These are phyloP conservation scores for Dipodascus albidus DNA, from an alignment of 805 yeast genomes.

Conservation along the genomic window DNA sequence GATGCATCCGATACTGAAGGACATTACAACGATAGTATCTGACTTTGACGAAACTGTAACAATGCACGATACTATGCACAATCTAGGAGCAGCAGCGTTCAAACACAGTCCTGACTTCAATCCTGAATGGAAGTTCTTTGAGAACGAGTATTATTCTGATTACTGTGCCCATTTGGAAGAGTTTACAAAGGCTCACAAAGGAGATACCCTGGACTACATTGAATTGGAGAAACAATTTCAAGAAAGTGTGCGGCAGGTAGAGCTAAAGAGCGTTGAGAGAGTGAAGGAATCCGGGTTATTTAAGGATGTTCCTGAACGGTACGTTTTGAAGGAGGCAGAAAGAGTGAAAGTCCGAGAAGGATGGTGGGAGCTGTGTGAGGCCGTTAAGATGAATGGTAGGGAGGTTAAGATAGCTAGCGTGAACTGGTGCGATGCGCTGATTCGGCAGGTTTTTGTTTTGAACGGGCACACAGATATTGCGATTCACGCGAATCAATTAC, in stretches of 20 bases:
- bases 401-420: slow-evolving; percentile 42
- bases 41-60: slow-evolving; percentile 68
- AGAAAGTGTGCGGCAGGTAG: slow-evolving; percentile 33
- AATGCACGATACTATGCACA: slow-evolving; percentile 38
- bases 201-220: slow-evolving; percentile 24
- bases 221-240: slow-evolving; percentile 37
- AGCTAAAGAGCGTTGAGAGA: slow-evolving; percentile 36
- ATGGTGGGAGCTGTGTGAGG: slow-evolving; percentile 27
- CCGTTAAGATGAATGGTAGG: slow-evolving; percentile 15
- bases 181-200: slow-evolving; percentile 9
- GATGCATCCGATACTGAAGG: slow-evolving; percentile 2
- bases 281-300: slow-evolving; percentile 31
- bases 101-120: slow-evolving; percentile 26
- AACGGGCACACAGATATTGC: slow-evolving; percentile 15
- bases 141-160: slow-evolving; percentile 31
- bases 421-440: slow-evolving; percentile 48
- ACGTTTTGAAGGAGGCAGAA: slow-evolving; percentile 27
- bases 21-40: slow-evolving; percentile 27
- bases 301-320: slow-evolving; percentile 27
- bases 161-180: slow-evolving; percentile 24
- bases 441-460: slow-evolving; percentile 24
- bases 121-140: slow-evolving; percentile 34
- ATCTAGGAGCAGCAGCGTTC: slow-evolving; percentile 41
- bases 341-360: slow-evolving; percentile 32
- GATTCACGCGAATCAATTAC: slow-evolving; percentile 33